Evolutionary conservation across 768 basidiomycete genomes (phyloP), one percentile per base, ranked within the genome.

Genomic region (Agrocybe pediades): DNA sequence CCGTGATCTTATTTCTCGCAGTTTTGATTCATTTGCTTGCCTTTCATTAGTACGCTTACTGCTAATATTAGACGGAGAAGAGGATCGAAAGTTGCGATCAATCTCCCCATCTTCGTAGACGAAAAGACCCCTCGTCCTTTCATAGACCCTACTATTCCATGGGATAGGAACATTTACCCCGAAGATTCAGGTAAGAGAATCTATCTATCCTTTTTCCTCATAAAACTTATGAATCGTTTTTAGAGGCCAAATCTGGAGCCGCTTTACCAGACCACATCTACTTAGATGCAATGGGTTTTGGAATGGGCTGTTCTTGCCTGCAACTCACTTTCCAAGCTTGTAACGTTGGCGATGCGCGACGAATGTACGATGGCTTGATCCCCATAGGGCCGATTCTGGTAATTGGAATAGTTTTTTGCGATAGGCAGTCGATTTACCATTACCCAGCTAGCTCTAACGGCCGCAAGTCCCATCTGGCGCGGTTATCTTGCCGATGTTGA

Each of bases 231-330:
- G 6, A 6, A 7, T 50, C 1, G 16, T 26, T 27, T 44, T 20
- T 54, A 91, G 94, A 97, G 77, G 95, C 95, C 0, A 91, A 87
- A 71, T 80, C 86, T 57, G 95, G 95, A 2, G 93, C 95, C 4
- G 95, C 95, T 15, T 78, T 92, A 29, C 75, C 78, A 26, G 87
- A 96, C 67, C 95, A 98, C 69, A 92, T 99, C 58, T 98, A 98
- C 68, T 82, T 98, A 77, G 97, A 99, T 69, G 95, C 97, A 8
- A 98, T 98, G 97, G 96, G 95, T 24, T 99, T 99, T 69, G 97
- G 97, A 43, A 99, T 98, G 97, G 97, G 97, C 6, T 98, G 96
- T 61, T 96, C 93, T 64, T 98, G 97, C 70, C 78, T 99, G 47
- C 97, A 99, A 65, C 80, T 98, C 56, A 99, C 97, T 13, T 98